Evolutionary conservation across 179 eudicot species (phyloP), one percentile per base, ranked within the genome.

Genomic region (Camellia oleifera): DNA sequence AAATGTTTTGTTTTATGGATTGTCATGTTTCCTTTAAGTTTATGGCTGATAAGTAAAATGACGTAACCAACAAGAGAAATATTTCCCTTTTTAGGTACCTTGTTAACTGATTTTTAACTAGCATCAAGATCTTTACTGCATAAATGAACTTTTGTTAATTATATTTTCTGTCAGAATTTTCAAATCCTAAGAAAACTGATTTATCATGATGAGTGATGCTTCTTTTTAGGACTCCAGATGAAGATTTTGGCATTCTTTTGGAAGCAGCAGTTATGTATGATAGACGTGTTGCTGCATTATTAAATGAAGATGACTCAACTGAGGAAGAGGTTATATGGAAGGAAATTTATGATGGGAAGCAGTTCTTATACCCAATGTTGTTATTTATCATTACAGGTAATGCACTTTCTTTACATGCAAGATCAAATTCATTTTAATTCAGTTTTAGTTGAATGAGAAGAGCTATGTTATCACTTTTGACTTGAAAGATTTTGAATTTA

Each of bases 181-280:
- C 5, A 20, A 17, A 14, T 8, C 14, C n/a, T 50, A 0, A 4
- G 11, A 65, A 14, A 18, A 12, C 40, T 77, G 60, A 52, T 50
- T 63, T 9, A 77, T 77, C 60, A 7, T 4, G 14, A 64, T 52
- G 50, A 68, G 7, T 8, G 56, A 69, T 70, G 75, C 81, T 23
- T 67, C 63, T 83, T 85, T 32, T 40, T 87, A 93, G 99, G 99
- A 96, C 99, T 48, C 94, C 98, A 82, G 99, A 96, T 87, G 99
- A 96, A 86, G 98, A 96, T 81, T 96, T 96, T 84, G 87, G 91
- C 68, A 92, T 96, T 84, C 96, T 96, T 69, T 84, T 96, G 82
- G 99, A 96, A 89, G 99, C 99, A 67, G 98, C 99, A 80, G 91
- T 96, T 77, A 89, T 94, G 97, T 96, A 96, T 84, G 99, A 96